phyloP scores from a whole-genome alignment of 495 filamentous ascomycete species.

The Lasiosphaeriaceae sp. region DNA sequence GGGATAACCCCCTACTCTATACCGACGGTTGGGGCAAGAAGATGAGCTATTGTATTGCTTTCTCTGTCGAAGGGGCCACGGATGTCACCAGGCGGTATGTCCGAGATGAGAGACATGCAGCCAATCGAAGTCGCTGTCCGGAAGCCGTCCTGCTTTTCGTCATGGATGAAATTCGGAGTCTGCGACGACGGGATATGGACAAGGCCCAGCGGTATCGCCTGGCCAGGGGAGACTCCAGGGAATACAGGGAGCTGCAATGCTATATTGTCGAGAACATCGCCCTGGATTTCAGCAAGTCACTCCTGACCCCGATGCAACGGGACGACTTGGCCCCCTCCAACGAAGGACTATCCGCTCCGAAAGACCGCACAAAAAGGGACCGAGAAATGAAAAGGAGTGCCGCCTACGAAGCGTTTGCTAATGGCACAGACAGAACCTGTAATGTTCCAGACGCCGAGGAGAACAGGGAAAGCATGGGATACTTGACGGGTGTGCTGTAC shows the following conservation, averaged over 20 bases:
- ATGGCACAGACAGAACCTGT: too few relatives aligned
- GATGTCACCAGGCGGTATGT: constrained; percentile 97
- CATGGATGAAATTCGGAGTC: constrained; percentile 78
- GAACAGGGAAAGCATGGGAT: too few relatives aligned
- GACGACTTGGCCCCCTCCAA: too few relatives aligned
- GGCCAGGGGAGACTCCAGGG: constrained; percentile 81
- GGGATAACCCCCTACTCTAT: constrained; percentile 95
- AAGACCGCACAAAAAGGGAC: too few relatives aligned
- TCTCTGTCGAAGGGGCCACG: constrained; percentile 88
- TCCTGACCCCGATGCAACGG: constrained; percentile 26
- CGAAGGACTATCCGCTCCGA: too few relatives aligned
- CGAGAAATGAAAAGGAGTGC: too few relatives aligned
- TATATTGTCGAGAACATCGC: constrained; percentile 73
- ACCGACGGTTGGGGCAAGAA: constrained; percentile 91
- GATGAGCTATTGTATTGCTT: constrained; percentile 94
- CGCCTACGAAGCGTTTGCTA: too few relatives aligned
- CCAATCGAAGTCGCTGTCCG: constrained; percentile 65
- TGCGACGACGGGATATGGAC: constrained; percentile 69
- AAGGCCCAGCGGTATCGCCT: constrained; percentile 78
- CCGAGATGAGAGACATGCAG: constrained; percentile 69
- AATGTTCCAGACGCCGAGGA: too few relatives aligned
- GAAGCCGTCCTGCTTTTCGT: constrained; percentile 89
- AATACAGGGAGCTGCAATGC: constrained; percentile 74
- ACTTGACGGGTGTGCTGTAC: too few relatives aligned
- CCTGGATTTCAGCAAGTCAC: constrained; percentile 43